Evolutionary conservation across 1,139 yeast species (phyloP), one percentile per base, ranked within the genome.

Genomic region (Yamadazyma aaseri): DNA sequence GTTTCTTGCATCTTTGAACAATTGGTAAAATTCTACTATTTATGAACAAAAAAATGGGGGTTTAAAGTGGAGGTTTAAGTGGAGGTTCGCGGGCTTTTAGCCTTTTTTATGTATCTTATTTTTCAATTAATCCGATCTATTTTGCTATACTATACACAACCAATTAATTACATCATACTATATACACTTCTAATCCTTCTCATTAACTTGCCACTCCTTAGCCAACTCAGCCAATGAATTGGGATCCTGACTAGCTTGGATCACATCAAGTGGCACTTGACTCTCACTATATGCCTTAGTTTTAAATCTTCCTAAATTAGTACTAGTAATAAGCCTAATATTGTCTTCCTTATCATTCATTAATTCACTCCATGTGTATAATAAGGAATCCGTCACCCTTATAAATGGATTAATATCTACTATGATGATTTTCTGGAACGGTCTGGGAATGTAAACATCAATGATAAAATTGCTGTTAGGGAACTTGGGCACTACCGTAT

Each of bases 371-470:
- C 98, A 92, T 3, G 90, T 75, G 55, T 76, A 92, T 16, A 90
- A 56, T 15, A 85, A 63, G 0, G 95, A 61, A 47, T 87, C 96
- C 0, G 96, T 81, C 36, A 76, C 79, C 36, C 89, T 67, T 1
- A 82, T 70, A 58, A 83, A 92, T 1, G 97, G 95, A 53, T 92
- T 92, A 41, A 92, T 74, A 53, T 92, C 98, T 11, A 92, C 66
- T 2, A 92, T 60, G 61, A 73, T 79, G 0, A 83, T 81, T 38
- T 71, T 72, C 13, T 72, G 58, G 42, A 76, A 79, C 0, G 95
- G 92, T 38, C 84, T 65, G 1, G 97, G 95, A 8, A 90, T 58
- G 53, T 90, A 90, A 1, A 86, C 73, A 49, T 94, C 98, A 42
- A 87, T 65, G 3, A 86, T 85, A 56, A 76, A 85, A 35, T 70